Evolutionary conservation across 768 basidiomycete genomes (phyloP), one percentile per base, ranked within the genome.

Genomic region (Candolleomyces aberdarensis): DNA sequence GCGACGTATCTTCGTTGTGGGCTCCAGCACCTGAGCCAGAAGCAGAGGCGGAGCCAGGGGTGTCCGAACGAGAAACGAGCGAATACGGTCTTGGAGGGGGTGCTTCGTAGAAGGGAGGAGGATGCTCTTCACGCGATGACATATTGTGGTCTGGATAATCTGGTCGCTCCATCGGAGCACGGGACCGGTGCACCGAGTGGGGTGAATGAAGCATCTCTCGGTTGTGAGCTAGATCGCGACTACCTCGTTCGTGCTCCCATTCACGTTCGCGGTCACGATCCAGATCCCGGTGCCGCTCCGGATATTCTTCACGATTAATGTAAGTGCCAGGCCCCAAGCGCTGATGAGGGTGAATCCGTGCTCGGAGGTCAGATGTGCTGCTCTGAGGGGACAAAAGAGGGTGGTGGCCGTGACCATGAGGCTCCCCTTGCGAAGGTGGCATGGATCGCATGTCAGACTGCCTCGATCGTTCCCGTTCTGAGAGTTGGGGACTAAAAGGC

Each of bases 241-340:
- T 62, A 40, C 69, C 68, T 20, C 41, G 40, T 32, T 69, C 68
- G 40, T 60, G 64, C 49, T 65, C 66, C 66, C 65, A 70, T 22
- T 72, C 76, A 54, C 74, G 70, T 29, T 77, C 76, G 31, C 72
- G 74, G 46, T 79, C 78, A 50, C 77, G 72, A 39, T 78, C 77
- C 36, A 68, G 67, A 56, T 80, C 76, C 56, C 76, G 75, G 55
- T 78, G 78, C 60, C 77, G 78, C n/a, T 82, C 81, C 57, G 78
- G 76, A 59, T 82, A 76, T 32, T 85, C 82, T 22, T 84, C 79
- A 60, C 82, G 74, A 67, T 80, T 82, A 51, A 87, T 77, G 65
- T 80, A 84, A 26, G 84, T 77, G 3, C 79, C 86, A 44, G 87
- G 86, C 7, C 86, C 87, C 66, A 86, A 68, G 58, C 86, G 85